Conservation (phyloP, 148 eudicot genomes). For the Bassia scoparia region DNA sequence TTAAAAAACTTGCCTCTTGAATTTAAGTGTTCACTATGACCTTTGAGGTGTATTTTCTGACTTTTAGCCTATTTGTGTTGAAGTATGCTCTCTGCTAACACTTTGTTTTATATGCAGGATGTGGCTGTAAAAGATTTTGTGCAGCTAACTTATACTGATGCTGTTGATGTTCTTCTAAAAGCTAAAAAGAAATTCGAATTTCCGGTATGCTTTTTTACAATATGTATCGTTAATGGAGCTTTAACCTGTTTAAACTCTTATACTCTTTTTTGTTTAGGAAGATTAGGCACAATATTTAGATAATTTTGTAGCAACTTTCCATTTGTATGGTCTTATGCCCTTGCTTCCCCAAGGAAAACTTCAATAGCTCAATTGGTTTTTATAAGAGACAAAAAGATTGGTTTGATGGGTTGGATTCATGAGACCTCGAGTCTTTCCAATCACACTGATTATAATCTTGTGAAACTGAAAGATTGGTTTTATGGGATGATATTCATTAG, state of each 20-base stretch:
- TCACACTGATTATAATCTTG: neutral
- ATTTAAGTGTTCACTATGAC: neutral
- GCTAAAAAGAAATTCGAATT: slow-evolving; percentile 84
- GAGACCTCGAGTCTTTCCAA: neutral
- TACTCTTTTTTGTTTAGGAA: neutral
- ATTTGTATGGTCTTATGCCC: neutral
- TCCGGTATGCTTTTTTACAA: slow-evolving; percentile 51
- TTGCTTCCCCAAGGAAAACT: neutral
- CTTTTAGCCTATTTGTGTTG: neutral
- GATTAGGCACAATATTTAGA: neutral
- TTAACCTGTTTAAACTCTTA: neutral
- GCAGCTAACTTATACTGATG: slow-evolving; percentile 94
- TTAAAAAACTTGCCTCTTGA: neutral
- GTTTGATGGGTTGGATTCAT: neutral
- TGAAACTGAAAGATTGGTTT: neutral
- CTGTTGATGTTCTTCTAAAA: slow-evolving; percentile 70
- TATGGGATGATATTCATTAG: neutral
- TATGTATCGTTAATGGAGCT: neutral
- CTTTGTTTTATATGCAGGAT: slow-evolving; percentile 53
- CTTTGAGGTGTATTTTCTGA: neutral
- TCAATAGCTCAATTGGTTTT: neutral
- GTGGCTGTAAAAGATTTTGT: slow-evolving; percentile 81
- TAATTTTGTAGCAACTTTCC: neutral
- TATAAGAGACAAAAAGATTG: neutral
- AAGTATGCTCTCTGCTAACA: slow-evolving; percentile 5